Evolutionary conservation across 306 rosid species (phyloP), one percentile per base, ranked within the genome.

Genomic region (Quercus ilex): DNA sequence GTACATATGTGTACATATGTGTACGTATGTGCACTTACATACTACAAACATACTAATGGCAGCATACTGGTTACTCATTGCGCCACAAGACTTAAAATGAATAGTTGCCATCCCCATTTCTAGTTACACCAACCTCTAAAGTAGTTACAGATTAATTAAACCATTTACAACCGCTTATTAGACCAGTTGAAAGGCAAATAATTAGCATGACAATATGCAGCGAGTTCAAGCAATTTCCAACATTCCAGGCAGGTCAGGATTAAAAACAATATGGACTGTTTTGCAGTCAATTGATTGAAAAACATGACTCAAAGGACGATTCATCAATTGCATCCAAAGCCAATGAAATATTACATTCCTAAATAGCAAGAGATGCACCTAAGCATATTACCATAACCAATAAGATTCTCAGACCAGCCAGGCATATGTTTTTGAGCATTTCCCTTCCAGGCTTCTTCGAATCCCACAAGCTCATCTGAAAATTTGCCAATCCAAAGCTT

Each of bases 371-470:
- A 79, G 25, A 55, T 55, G 35, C 76, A 84, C 89, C 84, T 67
- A 90, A 95, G 92, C 55, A 73, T 57, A 77, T 28, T 82, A 14
- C 57, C 82, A 38, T 18, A 43, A 19, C 71, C 69, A 5, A 65
- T 15, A 53, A 60, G 5, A 51, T 58, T 62, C 51, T 82, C 90
- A 26, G 83, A 23, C 90, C 83, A 94, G n/a, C 90, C 91, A 78
- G 97, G 92, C 76, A 92, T 71, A 78, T 80, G 80, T 78, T 83
- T 88, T 81, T 82, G 79, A 74, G 95, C 87, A 78, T 84, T 88
- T 79, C 79, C 89, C 58, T 86, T 83, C 99, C 99, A 94, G 65
- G 93, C 82, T 64, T 91, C 85, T 80, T 92, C 95, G 80, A 94
- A 92, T 72, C 88, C 90, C 2, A 77, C 3, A 74, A 91, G 90